Evolutionary conservation across 2,329 filamentous ascomycete species (phyloP).

Genomic region (Geosmithia putterillii): DNA sequence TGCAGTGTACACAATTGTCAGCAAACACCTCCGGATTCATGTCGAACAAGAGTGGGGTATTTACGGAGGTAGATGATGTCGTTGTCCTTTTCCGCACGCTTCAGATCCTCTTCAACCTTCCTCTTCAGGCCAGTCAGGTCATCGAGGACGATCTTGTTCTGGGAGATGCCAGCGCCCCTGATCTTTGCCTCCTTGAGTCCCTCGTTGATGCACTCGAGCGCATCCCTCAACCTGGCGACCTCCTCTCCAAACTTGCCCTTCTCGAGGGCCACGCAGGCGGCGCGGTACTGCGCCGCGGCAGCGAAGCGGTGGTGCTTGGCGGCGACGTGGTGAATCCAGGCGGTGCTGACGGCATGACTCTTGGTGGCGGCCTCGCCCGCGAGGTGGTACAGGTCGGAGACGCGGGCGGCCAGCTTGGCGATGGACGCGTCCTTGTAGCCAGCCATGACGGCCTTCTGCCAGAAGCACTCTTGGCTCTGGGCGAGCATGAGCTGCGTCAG

Average conservation of each 20-base stretch:
- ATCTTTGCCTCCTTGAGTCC: slow-evolving; percentile 66
- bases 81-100: slow-evolving; percentile 90
- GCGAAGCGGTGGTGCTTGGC: slow-evolving; percentile 97
- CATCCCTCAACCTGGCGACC: slow-evolving; percentile 74
- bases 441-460: slow-evolving; percentile 94
- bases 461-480: slow-evolving; percentile 94
- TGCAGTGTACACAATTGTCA: slow-evolving; percentile 22
- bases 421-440: slow-evolving; percentile 86
- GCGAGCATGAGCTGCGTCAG: slow-evolving; percentile 76
- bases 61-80: slow-evolving; percentile 82
- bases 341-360: slow-evolving; percentile 78
- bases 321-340: slow-evolving; percentile 96
- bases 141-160: slow-evolving; percentile 69
- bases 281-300: slow-evolving; percentile 84
- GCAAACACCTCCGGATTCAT: not conserved
- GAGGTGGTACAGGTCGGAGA: slow-evolving; percentile 80
- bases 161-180: slow-evolving; percentile 37
- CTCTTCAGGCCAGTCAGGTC: slow-evolving; percentile 77
- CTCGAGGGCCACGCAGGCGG: slow-evolving; percentile 82
- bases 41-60: slow-evolving; percentile 10
- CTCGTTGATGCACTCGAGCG: slow-evolving; percentile 70
- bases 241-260: slow-evolving; percentile 94
- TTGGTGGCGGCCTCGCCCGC: slow-evolving; percentile 79
- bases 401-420: slow-evolving; percentile 76
- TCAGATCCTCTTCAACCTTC: slow-evolving; percentile 75